Base-by-base conservation (phyloP, 306 rosid species). In the Astragalus membranaceus region DNA sequence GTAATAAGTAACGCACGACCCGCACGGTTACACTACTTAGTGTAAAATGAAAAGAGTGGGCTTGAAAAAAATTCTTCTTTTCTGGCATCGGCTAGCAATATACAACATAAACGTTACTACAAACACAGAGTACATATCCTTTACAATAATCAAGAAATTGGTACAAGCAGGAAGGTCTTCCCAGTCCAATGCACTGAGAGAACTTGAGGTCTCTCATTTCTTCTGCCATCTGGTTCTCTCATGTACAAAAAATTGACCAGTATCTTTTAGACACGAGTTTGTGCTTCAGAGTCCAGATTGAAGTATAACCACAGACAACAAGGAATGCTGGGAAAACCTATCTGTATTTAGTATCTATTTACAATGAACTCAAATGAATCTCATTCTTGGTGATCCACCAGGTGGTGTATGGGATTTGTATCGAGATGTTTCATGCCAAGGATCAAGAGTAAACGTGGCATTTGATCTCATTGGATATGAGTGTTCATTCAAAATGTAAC, bases 301-400 rank as follows among this genome's bases (percentile, higher is more conserved):
- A 75, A 43, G 79, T 42, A 37, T 17, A 51, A 10, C 77, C 80
- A 72, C 64, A 68, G 76, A 52, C 67, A 73, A 58, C 68, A 44
- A 39, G 33, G 74, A 73, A 68, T 71, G 56, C 77, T 16, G 74
- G 85, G 80, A 75, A 70, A 74, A 47, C 72, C 69, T 82, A 52
- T 37, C 30, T 2, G 30, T 26, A 26, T 26, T 26, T 50, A 69
- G 68, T 79, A 84, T n/a, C n/a, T n/a, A n/a, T 87, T 81, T 85
- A 91, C 93, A 78, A 51, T 77, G 55, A 64, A 67, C 57, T 94
- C 77, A 91, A 75, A 87, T 59, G 74, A 80, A 75, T 81, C 97
- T 87, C 80, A 82, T 76, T 78, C 91, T 91, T 30, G 99, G 99
- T 57, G 99, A 94, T 53, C 99, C 91, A 33, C 95, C 80, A 0